These are phyloP conservation scores for Periglandula ipomoeae DNA, from an alignment of 2,329 filamentous ascomycete species.

Conservation along the genomic window DNA sequence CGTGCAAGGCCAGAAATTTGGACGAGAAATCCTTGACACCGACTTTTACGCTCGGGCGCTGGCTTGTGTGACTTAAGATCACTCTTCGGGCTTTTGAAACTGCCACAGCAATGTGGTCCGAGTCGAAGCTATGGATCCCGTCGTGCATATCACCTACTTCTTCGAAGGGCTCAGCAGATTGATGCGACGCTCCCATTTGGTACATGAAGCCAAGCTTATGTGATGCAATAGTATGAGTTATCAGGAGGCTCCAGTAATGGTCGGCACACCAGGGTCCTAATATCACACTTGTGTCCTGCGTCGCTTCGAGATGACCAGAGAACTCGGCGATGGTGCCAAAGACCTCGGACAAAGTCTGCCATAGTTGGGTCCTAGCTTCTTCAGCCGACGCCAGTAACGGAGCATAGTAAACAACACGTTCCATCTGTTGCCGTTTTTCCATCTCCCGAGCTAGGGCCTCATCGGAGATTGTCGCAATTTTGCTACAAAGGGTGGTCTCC, in stretches of 20 bases:
- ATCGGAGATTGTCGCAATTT: slow-evolving; percentile 65
- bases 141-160: too few species aligned
- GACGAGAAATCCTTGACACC: slow-evolving; percentile 46
- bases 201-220: slow-evolving; percentile 41
- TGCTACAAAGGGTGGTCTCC: slow-evolving; percentile 67
- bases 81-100: not conserved
- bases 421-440: slow-evolving; percentile 31
- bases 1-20: slow-evolving; percentile 59
- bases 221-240: slow-evolving; percentile 55
- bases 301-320: slow-evolving; percentile 47
- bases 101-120: not conserved
- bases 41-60: slow-evolving; percentile 5
- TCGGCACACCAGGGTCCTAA: slow-evolving; percentile 83
- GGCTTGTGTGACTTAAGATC: not conserved
- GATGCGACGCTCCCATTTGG: not conserved
- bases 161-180: not conserved
- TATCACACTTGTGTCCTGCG: slow-evolving; percentile 50
- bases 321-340: slow-evolving; percentile 38
- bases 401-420: slow-evolving; percentile 37
- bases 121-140: not conserved
- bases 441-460: slow-evolving; percentile 19
- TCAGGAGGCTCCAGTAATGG: slow-evolving; percentile 60
- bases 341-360: slow-evolving; percentile 41
- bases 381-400: slow-evolving; percentile 26
- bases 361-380: slow-evolving; percentile 54